A percentile compares a stretch with the other conserved stretches of the same genome.
Conservation (phyloP, 2,329 filamentous ascomycete species). For the Ampelomyces quisqualis region DNA sequence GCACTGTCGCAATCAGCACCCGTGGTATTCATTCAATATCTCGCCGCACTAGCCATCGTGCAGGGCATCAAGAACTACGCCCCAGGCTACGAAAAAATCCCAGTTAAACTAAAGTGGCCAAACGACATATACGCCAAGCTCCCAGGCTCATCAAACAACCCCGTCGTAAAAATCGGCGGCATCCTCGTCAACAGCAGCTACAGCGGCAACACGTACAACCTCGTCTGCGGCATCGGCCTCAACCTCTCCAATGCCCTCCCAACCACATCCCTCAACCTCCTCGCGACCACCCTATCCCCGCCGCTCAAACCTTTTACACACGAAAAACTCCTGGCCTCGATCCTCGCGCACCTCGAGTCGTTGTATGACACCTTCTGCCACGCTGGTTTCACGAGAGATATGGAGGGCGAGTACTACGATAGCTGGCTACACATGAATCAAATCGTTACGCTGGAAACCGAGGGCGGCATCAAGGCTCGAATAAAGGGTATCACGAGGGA, state of each 20-base stretch:
- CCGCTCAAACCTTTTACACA: slow-evolving; percentile 61
- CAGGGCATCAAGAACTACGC: slow-evolving; percentile 81
- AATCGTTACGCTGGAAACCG: slow-evolving; percentile 73
- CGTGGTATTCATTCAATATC: slow-evolving; percentile 91
- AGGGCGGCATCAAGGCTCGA: slow-evolving; percentile 70
- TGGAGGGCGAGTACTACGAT: slow-evolving; percentile 65
- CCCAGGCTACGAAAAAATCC: slow-evolving; percentile 69
- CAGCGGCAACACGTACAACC: slow-evolving; percentile 72
- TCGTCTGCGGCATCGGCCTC: slow-evolving; percentile 78
- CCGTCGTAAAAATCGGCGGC: slow-evolving; percentile 86
- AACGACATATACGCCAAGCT: slow-evolving; percentile 71
- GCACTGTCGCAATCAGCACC: slow-evolving; percentile 70
- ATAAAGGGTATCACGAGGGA: slow-evolving; percentile 89
- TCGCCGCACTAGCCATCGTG: slow-evolving; percentile 83
- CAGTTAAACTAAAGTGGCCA: slow-evolving; percentile 92
- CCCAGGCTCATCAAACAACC: slow-evolving; percentile 53
- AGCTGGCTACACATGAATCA: slow-evolving; percentile 76
- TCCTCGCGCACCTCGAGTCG: slow-evolving; percentile 74
- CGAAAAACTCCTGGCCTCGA: slow-evolving; percentile 78
- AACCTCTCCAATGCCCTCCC: slow-evolving; percentile 83
- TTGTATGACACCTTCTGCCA: slow-evolving; percentile 74
- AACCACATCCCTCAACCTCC: slow-evolving; percentile 79
- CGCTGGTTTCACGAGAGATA: slow-evolving; percentile 69
- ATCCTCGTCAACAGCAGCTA: slow-evolving; percentile 90
- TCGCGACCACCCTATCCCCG: slow-evolving; percentile 52